Evolutionary conservation across 192 early-diverging fungal species (phyloP), one percentile per base, ranked within the genome.

Genomic region (Entrophospora sp.): DNA sequence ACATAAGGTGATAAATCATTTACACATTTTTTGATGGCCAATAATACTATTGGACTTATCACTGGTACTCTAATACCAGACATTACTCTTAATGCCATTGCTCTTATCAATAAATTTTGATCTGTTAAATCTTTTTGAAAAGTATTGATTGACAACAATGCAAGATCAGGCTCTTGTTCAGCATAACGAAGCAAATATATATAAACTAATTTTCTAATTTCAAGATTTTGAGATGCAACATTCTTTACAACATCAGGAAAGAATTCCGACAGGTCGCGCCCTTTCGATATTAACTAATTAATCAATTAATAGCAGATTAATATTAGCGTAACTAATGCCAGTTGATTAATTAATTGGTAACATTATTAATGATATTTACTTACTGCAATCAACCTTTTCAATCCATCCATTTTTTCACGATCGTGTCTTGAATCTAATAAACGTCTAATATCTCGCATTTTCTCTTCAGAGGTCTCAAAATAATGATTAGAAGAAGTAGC

Each of bases 211-310:
- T 94, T 92, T 32, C 94, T 86, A 32, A 97, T 83, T 64, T 94
- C 91, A 62, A 95, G 78, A 57, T 89, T 92, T 6, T 79, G 80
- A 9, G 94, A 91, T 0, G 92, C 94, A 0, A 99, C 97, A 73
- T 96, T 97, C 74, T 97, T 99, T 60, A 99, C 94, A 14, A 99
- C 95, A 64, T 93, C 89, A 32, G 90, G 85, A 67, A 92, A 98
- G 74, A 90, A 93, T 73, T 88, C 87, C 8, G 90, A 90, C 14
- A 93, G 92, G 72, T 95, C 87, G 20, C 86, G 82, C 20, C 94
- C 94, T 76, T 91, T 92, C 18, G 90, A 91, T 32, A 96, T 90
- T 76, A 92, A 85, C 85, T 90, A 61, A n/a, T n/a, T n/a, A n/a
- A n/a, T n/a, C n/a, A n/a, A n/a, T n/a, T n/a, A n/a, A n/a, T n/a